Base-by-base conservation (phyloP, 331 rosid species). In the Spiraea crenata region DNA sequence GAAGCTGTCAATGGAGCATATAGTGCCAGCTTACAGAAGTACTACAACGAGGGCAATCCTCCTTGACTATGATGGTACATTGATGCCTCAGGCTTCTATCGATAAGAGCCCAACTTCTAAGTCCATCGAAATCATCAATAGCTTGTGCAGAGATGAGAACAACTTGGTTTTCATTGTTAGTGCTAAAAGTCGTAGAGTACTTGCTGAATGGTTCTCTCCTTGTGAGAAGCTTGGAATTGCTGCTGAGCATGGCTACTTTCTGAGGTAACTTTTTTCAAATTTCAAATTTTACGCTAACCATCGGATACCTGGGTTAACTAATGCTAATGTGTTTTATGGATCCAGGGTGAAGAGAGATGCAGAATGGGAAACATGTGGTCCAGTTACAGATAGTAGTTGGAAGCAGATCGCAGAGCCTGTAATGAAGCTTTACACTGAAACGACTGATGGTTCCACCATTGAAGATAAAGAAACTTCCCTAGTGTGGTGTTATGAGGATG, bases 231-330 rank as follows among this genome's bases (percentile, higher is more conserved):
- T 89, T 42, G 92, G 92, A 70, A 68, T 86, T 71, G 88, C 88
- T 41, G 96, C 96, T 41, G 96, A 89, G 79, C 96, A 89, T 47
- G 96, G 96, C 39, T 86, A 82, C 82, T 89, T 89, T 70, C 82
- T 86, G 13, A 79, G 96, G 96, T 84, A 65, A 81, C 13, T 44
- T 46, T 14, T 37, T 55, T n/a, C 38, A 55, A 65, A 54, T 41
- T 17, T 54, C 38, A 42, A 20, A 25, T 45, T 60, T 58, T 65
- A 40, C 25, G 67, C 54, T 68, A 2, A 5, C 3, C 25, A 34
- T 15, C 44, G 54, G 10, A 42, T 40, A 38, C 52, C 2, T 25
- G 11, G 14, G 46, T 9, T 58, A 4, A 57, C 50, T 59, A 64
- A 48, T 16, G 20, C 71, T 62, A 42, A 75, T 35, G 55, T 25